phyloP scores from a whole-genome alignment of 371 early-diverging fungal genomes.

The Chytridiales sp. region DNA sequence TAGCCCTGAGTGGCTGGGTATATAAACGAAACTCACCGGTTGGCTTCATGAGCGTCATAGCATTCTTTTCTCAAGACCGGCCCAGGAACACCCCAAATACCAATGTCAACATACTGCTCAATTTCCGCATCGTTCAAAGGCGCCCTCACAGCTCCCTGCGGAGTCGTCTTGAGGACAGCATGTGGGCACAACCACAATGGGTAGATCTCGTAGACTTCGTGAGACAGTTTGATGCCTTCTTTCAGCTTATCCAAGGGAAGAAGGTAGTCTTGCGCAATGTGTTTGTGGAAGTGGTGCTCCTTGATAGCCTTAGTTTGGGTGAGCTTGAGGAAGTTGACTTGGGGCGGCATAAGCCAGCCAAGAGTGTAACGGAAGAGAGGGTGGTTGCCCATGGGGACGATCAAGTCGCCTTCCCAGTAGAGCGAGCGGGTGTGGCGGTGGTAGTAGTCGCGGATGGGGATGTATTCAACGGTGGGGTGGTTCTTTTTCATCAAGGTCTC shows the following conservation, averaged over 20 bases:
- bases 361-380: slow-evolving; percentile 39
- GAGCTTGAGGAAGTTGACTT: slow-evolving; percentile 41
- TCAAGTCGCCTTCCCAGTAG: slow-evolving; percentile 46
- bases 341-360: slow-evolving; percentile 47
- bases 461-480: slow-evolving; percentile 40
- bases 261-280: slow-evolving; percentile 45
- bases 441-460: slow-evolving; percentile 50
- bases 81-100: slow-evolving; percentile 33
- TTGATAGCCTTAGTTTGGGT: slow-evolving; percentile 37
- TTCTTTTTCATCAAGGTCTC: slow-evolving; percentile 31
- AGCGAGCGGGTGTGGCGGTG: slow-evolving; percentile 53
- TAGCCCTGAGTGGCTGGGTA: background rate
- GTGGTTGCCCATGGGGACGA: slow-evolving; percentile 47
- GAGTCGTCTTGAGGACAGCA: slow-evolving; percentile 54
- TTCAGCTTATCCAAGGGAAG: slow-evolving; percentile 38
- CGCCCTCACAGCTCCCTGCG: slow-evolving; percentile 47
- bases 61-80: slow-evolving; percentile 13
- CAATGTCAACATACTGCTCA: slow-evolving; percentile 37
- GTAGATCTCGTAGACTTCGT: slow-evolving; percentile 43
- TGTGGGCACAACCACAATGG: slow-evolving; percentile 51
- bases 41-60: slow-evolving; percentile 21
- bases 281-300: slow-evolving; percentile 33
- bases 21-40: background rate
- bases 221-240: slow-evolving; percentile 36
- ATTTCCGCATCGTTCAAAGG: slow-evolving; percentile 18